Percentiles rank a stretch among this genome's conserved stretches.
phyloP scores from a whole-genome alignment of 306 rosid species.

The Pueraria montana region DNA sequence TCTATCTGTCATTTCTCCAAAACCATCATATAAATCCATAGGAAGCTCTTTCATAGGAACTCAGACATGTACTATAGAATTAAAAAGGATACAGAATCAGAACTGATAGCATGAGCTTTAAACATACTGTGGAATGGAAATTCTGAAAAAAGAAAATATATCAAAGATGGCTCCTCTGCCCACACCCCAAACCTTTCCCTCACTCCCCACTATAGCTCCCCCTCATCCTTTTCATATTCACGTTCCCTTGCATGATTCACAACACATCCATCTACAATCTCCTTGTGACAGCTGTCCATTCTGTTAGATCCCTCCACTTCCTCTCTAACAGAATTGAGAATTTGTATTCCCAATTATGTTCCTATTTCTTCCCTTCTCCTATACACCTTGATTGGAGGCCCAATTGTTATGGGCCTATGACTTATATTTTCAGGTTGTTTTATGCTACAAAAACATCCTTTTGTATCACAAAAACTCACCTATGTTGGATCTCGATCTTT shows the following conservation, averaged over 20 bases:
- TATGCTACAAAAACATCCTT: not conserved
- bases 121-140: not conserved
- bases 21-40: not conserved
- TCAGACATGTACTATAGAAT: not conserved
- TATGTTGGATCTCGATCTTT: conserved; percentile 21
- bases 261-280: not conserved
- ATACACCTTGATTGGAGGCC: not conserved
- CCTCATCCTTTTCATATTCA: not conserved
- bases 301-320: not conserved
- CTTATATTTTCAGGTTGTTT: no score
- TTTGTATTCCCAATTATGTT: not conserved
- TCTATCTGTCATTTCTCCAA: conserved; percentile 16
- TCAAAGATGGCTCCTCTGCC: not conserved
- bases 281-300: not conserved
- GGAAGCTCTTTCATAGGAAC: conserved; percentile 21
- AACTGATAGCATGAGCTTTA: not conserved
- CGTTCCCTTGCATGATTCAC: not conserved
- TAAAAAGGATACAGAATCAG: not conserved
- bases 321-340: not conserved
- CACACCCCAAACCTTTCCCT: not conserved
- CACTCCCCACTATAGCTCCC: not conserved
- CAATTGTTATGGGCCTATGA: not conserved
- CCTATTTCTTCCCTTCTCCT: not conserved
- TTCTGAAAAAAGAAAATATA: not conserved
- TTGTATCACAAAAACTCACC: not conserved